These are phyloP conservation scores for Pelagophyceae sp. DNA, from an alignment of 352 stramenopile genomes.

Conservation along the genomic window DNA sequence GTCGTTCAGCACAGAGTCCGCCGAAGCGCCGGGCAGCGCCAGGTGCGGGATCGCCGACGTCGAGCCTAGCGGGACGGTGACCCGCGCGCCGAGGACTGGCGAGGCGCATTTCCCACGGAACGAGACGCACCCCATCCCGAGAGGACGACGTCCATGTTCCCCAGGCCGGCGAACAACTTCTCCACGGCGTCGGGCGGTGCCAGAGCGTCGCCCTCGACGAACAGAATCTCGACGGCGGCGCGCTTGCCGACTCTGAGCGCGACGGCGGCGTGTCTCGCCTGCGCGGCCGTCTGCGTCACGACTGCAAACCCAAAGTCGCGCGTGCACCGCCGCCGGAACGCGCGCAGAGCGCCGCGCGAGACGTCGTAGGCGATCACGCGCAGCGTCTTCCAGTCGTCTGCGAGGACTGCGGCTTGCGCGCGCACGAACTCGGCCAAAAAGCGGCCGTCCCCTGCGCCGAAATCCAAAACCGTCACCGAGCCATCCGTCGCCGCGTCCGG, in stretches of 20 bases:
- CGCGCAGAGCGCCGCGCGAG: background rate
- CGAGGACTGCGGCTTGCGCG: background rate
- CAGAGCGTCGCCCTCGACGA: background rate
- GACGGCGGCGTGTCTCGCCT: background rate
- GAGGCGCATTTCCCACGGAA: too few relatives aligned
- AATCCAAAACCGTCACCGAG: background rate
- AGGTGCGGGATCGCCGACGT: slow-evolving; percentile 19
- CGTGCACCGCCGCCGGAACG: background rate
- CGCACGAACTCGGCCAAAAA: background rate
- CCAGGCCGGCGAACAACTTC: background rate
- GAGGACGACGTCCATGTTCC: background rate
- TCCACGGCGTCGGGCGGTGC: background rate
- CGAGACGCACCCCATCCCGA: slow-evolving; percentile 19
- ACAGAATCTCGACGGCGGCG: background rate
- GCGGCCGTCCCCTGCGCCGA: slow-evolving; percentile 7
- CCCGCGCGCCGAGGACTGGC: too few relatives aligned
- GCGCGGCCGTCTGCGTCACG: background rate
- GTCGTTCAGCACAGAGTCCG: background rate
- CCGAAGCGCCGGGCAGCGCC: background rate
- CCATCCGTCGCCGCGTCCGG: background rate
- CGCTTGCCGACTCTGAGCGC: background rate
- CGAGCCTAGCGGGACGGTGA: too few relatives aligned
- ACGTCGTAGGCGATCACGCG: slow-evolving; percentile 14
- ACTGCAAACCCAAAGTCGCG: background rate
- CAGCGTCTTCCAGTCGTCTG: background rate